phyloP scores from a whole-genome alignment of 495 filamentous ascomycete genomes.

The Talaromyces ruber region DNA sequence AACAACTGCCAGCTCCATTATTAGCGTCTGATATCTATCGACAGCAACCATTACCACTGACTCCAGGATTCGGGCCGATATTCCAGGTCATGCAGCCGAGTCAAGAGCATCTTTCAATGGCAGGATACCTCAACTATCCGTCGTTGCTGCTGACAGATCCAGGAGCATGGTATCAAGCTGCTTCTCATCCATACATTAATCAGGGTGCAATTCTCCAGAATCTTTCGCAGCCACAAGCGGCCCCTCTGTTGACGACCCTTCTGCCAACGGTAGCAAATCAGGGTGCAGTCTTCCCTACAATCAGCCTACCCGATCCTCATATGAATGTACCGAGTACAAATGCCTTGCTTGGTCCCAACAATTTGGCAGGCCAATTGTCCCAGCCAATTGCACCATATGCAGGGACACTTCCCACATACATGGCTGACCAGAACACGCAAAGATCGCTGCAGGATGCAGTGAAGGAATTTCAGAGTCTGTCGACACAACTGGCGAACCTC shows the following conservation, averaged over 20 bases:
- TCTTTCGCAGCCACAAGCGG: not conserved
- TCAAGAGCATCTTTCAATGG: not conserved
- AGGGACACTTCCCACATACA: not conserved
- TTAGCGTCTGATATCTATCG: not conserved
- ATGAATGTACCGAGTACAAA: not conserved
- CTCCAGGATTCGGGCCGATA: not conserved
- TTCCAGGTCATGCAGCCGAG: not conserved
- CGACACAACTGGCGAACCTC: constrained; percentile 21
- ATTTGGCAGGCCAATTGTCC: not conserved
- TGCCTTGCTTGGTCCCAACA: not conserved
- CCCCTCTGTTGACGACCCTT: not conserved
- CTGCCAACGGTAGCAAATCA: not conserved
- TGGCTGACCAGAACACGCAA: constrained; percentile 1
- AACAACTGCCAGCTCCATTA: constrained; percentile 4
- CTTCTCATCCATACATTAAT: not conserved
- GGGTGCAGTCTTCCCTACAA: not conserved
- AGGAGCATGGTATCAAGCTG: not conserved
- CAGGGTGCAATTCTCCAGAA: not conserved
- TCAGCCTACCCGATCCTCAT: not conserved
- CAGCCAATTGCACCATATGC: not conserved
- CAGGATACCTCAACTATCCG: not conserved
- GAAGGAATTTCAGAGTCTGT: constrained; percentile 20
- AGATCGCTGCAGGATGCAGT: constrained; percentile 15
- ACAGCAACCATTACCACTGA: not conserved
- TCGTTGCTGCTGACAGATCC: not conserved